Evolutionary conservation across 2,329 filamentous ascomycete genomes (phyloP).

Genomic region (Ceratocystis colombiana): DNA sequence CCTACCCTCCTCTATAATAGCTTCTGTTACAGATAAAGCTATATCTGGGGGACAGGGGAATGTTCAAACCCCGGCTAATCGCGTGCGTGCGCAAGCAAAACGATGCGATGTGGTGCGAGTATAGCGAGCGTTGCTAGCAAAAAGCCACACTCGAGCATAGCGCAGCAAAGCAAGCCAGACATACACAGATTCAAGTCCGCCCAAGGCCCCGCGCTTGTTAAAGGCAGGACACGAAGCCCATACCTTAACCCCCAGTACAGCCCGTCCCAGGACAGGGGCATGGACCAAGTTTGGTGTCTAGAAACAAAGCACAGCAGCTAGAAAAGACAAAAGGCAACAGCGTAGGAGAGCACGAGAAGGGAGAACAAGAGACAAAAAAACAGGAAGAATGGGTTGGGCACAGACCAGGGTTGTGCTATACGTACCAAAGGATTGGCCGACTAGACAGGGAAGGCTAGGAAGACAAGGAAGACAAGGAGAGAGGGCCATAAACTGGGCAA

Average conservation of each 20-base stretch:
- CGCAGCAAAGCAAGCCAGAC: not conserved
- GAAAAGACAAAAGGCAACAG: too few relatives aligned
- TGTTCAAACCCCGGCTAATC: too few relatives aligned
- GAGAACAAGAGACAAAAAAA: too few relatives aligned
- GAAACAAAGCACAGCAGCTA: not conserved
- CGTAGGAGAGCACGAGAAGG: too few relatives aligned
- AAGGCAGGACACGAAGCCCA: not conserved
- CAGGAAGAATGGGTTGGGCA: not conserved
- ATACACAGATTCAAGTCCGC: not conserved
- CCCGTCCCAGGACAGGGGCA: not conserved
- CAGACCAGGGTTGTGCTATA: constrained; percentile 11
- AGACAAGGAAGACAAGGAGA: not conserved
- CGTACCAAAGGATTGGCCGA: constrained; percentile 9
- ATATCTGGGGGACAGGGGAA: too few relatives aligned
- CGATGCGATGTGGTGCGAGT: too few relatives aligned
- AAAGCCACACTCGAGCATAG: not conserved
- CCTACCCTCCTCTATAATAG: too few relatives aligned
- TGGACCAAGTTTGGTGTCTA: constrained; percentile 7
- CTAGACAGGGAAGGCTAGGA: not conserved
- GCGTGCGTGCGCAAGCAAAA: too few relatives aligned
- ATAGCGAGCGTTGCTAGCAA: too few relatives aligned
- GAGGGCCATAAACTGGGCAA: not conserved
- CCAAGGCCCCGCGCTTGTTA: not conserved
- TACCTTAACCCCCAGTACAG: not conserved
- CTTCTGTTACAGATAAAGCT: too few relatives aligned